A percentile compares a stretch with the other conserved stretches of the same genome.
These are phyloP conservation scores for Xerocomus brunneocitrinus DNA, from an alignment of 768 basidiomycete genomes.

Conservation along the genomic window DNA sequence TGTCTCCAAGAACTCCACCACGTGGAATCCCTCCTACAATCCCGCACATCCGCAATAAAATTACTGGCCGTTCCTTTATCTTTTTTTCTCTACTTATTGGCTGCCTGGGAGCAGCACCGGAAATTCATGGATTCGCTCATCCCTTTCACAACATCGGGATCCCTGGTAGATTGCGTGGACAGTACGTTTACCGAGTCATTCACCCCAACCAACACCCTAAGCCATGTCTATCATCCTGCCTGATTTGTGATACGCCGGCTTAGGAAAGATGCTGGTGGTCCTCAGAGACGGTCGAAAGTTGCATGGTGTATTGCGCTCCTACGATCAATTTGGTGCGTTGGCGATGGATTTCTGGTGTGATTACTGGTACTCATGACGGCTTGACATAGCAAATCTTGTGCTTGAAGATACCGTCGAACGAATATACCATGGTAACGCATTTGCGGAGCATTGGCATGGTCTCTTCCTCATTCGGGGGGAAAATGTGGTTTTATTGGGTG, in stretches of 20 bases:
- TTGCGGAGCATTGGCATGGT: conserved; percentile 84
- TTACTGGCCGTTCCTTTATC: conserved; percentile 22
- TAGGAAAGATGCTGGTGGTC: conserved; percentile 98
- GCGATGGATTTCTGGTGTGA: neutral
- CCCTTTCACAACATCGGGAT: conserved; percentile 98
- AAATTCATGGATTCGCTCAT: conserved; percentile 87
- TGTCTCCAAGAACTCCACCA: neutral
- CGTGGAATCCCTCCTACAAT: neutral
- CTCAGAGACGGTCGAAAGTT: conserved; percentile 95
- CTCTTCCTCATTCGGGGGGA: conserved; percentile 95
- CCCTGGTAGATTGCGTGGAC: conserved; percentile 99
- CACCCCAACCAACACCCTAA: conserved; percentile 45
- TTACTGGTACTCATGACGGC: conserved; percentile 2
- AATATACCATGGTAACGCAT: conserved; percentile 84
- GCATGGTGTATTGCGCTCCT: conserved; percentile 92
- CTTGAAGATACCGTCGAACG: conserved; percentile 94
- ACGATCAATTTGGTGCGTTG: conserved; percentile 93
- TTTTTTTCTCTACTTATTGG: conserved; percentile 32
- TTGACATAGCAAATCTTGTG: conserved; percentile 83
- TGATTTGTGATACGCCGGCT: conserved; percentile 20
- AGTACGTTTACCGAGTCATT: conserved; percentile 79
- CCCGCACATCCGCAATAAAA: conserved; percentile 13
- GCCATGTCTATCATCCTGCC: conserved; percentile 37
- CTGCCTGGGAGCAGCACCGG: conserved; percentile 34
- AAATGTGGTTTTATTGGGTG: conserved; percentile 95